A percentile compares a stretch with the other conserved stretches of the same genome.
These are phyloP conservation scores for Trebouxiophyceae sp. DNA, from an alignment of 163 green algal genomes.

Conservation along the genomic window DNA sequence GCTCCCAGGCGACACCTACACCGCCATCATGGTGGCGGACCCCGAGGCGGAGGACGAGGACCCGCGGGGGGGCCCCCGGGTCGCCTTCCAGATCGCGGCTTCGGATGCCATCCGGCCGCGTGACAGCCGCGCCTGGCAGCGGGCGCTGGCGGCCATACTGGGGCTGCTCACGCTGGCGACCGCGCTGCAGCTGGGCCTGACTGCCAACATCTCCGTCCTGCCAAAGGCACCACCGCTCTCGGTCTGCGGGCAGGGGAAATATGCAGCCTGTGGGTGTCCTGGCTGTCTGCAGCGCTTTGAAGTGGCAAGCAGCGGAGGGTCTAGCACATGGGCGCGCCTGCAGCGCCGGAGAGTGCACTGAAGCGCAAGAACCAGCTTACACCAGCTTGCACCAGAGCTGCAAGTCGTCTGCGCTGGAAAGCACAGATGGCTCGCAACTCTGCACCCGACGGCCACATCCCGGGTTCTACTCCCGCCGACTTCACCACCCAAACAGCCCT, in stretches of 20 bases:
- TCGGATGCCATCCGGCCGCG: conserved; percentile 35
- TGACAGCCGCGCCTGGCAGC: conserved; percentile 41
- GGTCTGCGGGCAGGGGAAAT: background rate
- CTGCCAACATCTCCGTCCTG: conserved; percentile 69
- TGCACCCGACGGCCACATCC: no score
- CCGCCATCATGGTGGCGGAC: conserved; percentile 70
- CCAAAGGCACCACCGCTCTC: conserved; percentile 38
- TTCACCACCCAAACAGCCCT: no score
- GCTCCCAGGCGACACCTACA: conserved; percentile 61
- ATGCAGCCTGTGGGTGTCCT: background rate
- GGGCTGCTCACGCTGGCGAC: conserved; percentile 55
- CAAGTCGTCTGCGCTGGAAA: no score
- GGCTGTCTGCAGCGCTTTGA: background rate
- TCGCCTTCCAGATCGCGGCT: conserved; percentile 71
- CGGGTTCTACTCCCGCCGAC: no score
- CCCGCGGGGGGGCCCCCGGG: conserved; percentile 21
- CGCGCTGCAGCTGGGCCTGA: conserved; percentile 62
- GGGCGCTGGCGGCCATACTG: conserved; percentile 42
- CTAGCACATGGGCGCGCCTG: background rate
- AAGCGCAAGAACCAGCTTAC: background rate
- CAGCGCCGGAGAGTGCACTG: background rate
- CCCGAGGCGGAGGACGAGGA: conserved; percentile 33
- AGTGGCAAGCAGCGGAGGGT: background rate
- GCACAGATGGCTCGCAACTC: background rate
- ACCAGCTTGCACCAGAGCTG: background rate